A percentile compares a stretch with the other conserved stretches of the same genome.
Conservation (phyloP, 257 asterid species). For the Nicotiana knightiana region DNA sequence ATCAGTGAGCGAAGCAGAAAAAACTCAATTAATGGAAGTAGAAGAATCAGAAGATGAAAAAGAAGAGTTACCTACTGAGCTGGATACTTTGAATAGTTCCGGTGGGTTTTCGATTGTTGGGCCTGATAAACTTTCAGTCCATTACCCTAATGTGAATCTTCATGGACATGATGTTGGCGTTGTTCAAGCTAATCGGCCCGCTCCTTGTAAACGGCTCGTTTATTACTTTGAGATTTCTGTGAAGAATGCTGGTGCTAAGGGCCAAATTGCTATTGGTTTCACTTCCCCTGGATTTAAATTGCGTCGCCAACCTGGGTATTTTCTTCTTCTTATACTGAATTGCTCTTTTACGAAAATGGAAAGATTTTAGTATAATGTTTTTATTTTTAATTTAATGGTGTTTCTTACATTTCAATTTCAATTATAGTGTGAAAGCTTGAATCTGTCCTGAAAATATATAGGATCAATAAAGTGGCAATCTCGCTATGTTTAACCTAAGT, state of each 20-base stretch:
- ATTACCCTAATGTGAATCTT: conserved; percentile 47
- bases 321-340: neutral
- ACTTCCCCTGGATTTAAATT: conserved; percentile 68
- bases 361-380: too few relatives aligned
- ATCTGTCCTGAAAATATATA: neutral
- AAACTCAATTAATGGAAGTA: neutral
- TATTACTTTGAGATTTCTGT: conserved; percentile 82
- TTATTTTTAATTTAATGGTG: too few relatives aligned
- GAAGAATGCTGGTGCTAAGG: conserved; percentile 75
- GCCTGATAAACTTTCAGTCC: conserved; percentile 70
- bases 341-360: too few relatives aligned
- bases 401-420: neutral
- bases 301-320: conserved; percentile 91
- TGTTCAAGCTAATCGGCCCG: conserved; percentile 78
- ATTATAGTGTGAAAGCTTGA: neutral
- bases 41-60: conserved; percentile 30
- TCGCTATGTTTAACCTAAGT: neutral
- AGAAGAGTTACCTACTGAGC: conserved; percentile 67
- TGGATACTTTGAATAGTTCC: conserved; percentile 71
- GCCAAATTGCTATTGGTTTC: conserved; percentile 83
- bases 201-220: conserved; percentile 66
- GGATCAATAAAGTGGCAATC: neutral
- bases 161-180: conserved; percentile 93
- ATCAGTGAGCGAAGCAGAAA: conserved; percentile 15
- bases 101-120: conserved; percentile 79